Evolutionary conservation across 495 filamentous ascomycete species (phyloP).

Genomic region (Podospora appendiculata): DNA sequence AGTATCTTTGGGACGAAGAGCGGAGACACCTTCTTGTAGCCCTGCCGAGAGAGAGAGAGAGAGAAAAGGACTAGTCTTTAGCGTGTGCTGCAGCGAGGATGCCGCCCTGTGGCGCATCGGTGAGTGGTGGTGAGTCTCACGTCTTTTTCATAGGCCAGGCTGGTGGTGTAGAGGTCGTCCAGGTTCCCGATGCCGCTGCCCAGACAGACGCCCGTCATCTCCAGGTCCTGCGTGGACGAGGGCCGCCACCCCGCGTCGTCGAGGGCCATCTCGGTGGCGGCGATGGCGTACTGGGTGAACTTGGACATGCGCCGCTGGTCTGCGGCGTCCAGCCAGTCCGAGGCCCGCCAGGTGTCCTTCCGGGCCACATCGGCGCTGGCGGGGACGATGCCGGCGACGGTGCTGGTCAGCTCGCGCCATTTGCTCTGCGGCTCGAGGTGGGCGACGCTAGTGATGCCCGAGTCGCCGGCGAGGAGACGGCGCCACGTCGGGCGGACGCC

Average conservation of each 20-base stretch:
- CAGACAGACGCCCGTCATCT: conserved; percentile 80
- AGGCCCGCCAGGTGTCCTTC: conserved; percentile 52
- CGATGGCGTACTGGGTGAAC: conserved; percentile 88
- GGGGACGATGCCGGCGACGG: conserved; percentile 78
- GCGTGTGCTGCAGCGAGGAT: background rate
- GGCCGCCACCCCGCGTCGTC: conserved; percentile 77
- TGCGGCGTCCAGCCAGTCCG: conserved; percentile 65
- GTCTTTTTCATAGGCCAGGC: conserved; percentile 63
- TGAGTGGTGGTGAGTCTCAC: conserved; percentile 36
- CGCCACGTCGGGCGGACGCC: conserved; percentile 75
- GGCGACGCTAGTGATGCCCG: conserved; percentile 67
- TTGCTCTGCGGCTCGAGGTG: conserved; percentile 39
- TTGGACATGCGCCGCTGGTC: conserved; percentile 82
- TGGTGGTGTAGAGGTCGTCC: conserved; percentile 79
- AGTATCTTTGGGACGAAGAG: conserved; percentile 87
- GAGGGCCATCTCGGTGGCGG: conserved; percentile 80
- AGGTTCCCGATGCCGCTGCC: conserved; percentile 96
- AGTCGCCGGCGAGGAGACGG: conserved; percentile 68
- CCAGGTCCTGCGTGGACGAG: conserved; percentile 47
- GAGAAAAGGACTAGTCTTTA: background rate
- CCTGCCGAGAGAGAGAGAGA: conserved; percentile 34
- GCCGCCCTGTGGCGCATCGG: too few species aligned
- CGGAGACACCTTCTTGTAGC: conserved; percentile 86
- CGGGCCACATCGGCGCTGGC: background rate
- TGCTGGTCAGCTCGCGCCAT: conserved; percentile 68